phyloP scores from a whole-genome alignment of 306 rosid species.

The Vigna trinervia region DNA sequence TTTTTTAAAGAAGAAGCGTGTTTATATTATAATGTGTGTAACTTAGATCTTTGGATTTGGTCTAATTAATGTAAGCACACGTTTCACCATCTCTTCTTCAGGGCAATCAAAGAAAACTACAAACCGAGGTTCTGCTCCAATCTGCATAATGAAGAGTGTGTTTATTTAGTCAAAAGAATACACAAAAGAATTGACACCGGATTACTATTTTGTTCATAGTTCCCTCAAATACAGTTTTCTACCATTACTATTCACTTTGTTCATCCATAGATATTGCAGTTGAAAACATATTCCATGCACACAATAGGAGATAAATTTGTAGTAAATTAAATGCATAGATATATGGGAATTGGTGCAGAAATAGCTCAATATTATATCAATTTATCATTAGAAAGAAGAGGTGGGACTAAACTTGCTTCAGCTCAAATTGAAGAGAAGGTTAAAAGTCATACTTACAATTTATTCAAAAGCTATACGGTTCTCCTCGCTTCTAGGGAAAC shows the following conservation, averaged over 20 bases:
- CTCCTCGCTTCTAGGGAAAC: slow-evolving; percentile 92
- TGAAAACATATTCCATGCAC: slow-evolving; percentile 2
- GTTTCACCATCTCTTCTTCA: slow-evolving; percentile 91
- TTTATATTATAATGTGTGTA: too few species aligned
- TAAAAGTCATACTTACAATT: slow-evolving; percentile 68
- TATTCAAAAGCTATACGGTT: slow-evolving; percentile 81
- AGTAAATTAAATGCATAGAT: slow-evolving; percentile 4
- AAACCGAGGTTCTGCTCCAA: slow-evolving; percentile 74
- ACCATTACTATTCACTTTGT: neutral
- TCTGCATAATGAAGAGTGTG: slow-evolving; percentile 51
- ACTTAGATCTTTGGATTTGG: too few species aligned
- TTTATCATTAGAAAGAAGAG: slow-evolving; percentile 19
- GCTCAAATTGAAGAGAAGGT: slow-evolving; percentile 16
- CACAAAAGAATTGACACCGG: slow-evolving; percentile 18
- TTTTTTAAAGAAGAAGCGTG: too few species aligned
- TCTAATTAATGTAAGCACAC: slow-evolving; percentile 55
- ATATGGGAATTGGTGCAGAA: neutral
- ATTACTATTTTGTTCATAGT: slow-evolving; percentile 15
- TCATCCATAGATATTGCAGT: slow-evolving; percentile 33
- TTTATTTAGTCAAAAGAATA: slow-evolving; percentile 25
- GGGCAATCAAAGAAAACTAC: slow-evolving; percentile 98
- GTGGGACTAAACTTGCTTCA: slow-evolving; percentile 6
- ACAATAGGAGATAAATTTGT: slow-evolving; percentile 25
- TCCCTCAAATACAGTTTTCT: neutral
- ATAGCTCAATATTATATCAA: slow-evolving; percentile 39